Evolutionary conservation across 2,329 filamentous ascomycete genomes (phyloP), one percentile per base, ranked within the genome.

Genomic region (Plenodomus biglobosus): DNA sequence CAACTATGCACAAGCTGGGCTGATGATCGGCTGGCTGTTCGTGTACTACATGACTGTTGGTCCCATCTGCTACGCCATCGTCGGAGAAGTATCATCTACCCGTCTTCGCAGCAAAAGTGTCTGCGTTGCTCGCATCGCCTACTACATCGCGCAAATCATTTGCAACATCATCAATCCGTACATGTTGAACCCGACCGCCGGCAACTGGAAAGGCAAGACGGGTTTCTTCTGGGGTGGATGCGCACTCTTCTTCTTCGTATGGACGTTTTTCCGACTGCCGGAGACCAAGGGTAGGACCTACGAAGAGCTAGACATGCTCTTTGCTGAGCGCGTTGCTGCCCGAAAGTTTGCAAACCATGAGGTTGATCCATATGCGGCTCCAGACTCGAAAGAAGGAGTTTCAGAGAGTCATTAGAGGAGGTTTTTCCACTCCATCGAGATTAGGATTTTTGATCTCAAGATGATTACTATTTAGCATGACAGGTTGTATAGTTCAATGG

Each of bases 1-100:
- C 3, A 11, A 11, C 13, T 11, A 8, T 88, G 95, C 38, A 90
- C 90, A 21, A 92, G 90, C 0, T 88, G 94, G 8, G 89, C 86
- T 71, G 95, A 92, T 74, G 91, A 88, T 0, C 80, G 95, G 8
- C 88, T 95, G 3, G 81, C 86, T 1, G 90, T 95, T 69, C 72
- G 95, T 24, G 89, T 75, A 32, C 27, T 11, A 32, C 6, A 8
- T 32, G 3, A 8, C 27, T 11, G 27, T 32, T 11, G 27, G 27
- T 32, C 7, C 27, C 13, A 32, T 32, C 27, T 6, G 6, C 6
- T 32, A 8, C 13, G 7, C 27, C 3, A 6, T 32, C 15, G 27
- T 32, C 27, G 27, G 6, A 3, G 27, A 32, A 15, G 15, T 32
- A 11, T 32, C 27, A 3, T 8, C 27, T 15, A 6, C 6, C 8